Evolutionary conservation across 306 rosid genomes (phyloP).

Genomic region (Acmispon strigosus): DNA sequence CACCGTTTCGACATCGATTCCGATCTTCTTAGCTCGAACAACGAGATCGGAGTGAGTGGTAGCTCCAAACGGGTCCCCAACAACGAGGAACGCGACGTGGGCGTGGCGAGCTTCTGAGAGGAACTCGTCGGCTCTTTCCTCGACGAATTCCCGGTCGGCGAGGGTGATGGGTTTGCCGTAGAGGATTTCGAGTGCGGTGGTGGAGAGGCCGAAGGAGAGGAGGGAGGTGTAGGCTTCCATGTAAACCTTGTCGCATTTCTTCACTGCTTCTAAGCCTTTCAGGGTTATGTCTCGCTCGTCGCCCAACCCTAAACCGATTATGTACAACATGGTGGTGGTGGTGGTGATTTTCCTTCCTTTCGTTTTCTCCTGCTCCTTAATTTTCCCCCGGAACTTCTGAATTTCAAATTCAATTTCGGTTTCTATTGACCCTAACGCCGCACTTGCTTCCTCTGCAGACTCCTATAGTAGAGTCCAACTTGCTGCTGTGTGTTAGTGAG

Average conservation of each 20-base stretch:
- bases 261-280: conserved; percentile 82
- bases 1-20: conserved; percentile 59
- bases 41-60: conserved; percentile 79
- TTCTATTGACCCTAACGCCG: too few relatives aligned
- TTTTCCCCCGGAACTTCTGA: too few relatives aligned
- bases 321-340: conserved; percentile 44
- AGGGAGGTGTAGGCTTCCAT: conserved; percentile 93
- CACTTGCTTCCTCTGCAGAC: too few relatives aligned
- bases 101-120: conserved; percentile 32
- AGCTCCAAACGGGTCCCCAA: conserved; percentile 59
- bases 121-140: conserved; percentile 52
- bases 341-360: too few relatives aligned
- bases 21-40: conserved; percentile 80
- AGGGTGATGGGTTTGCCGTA: conserved; percentile 64
- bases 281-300: conserved; percentile 76
- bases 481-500: too few relatives aligned
- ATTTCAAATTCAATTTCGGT: too few relatives aligned
- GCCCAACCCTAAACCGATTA: conserved; percentile 84
- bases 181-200: conserved; percentile 58
- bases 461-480: too few relatives aligned
- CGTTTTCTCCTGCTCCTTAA: too few relatives aligned
- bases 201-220: conserved; percentile 78
- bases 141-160: conserved; percentile 89
- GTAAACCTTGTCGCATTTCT: conserved; percentile 50
- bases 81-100: conserved; percentile 42